These are phyloP conservation scores for Iris macrosiphon DNA, from an alignment of 106 monocot genomes.

Conservation along the genomic window DNA sequence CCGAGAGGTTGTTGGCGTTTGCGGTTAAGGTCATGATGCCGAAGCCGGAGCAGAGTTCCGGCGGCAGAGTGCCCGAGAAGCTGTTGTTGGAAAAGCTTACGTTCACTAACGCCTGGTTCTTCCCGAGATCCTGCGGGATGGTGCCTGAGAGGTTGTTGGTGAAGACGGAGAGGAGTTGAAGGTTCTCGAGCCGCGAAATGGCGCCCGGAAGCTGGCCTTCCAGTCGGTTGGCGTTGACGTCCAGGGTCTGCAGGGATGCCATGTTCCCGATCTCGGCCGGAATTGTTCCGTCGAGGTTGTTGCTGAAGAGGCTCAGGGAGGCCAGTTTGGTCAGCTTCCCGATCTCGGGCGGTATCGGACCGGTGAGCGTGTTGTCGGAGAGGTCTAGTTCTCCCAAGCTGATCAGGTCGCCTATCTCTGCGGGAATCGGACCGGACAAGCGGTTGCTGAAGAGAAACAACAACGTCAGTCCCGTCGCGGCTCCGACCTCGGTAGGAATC, in stretches of 20 bases:
- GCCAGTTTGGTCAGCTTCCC: slow-evolving; percentile 34
- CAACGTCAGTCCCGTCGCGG: not conserved
- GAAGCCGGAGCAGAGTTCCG: slow-evolving; percentile 38
- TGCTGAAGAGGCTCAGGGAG: slow-evolving; percentile 20
- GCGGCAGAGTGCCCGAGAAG: slow-evolving; percentile 50
- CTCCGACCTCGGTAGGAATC: slow-evolving; percentile 45
- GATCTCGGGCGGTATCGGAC: slow-evolving; percentile 37
- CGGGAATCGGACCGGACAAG: slow-evolving; percentile 34
- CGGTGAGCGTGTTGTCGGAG: slow-evolving; percentile 33
- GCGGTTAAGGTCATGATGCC: slow-evolving; percentile 28
- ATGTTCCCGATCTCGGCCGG: slow-evolving; percentile 63
- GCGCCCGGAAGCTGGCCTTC: slow-evolving; percentile 40
- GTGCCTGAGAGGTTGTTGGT: slow-evolving; percentile 38
- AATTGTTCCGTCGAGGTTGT: slow-evolving; percentile 45
- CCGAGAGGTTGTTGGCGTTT: slow-evolving; percentile 50
- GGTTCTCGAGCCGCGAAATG: slow-evolving; percentile 29
- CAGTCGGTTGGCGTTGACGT: slow-evolving; percentile 46
- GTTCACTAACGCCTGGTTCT: slow-evolving; percentile 5
- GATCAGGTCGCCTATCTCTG: slow-evolving; percentile 34
- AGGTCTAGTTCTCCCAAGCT: slow-evolving; percentile 24
- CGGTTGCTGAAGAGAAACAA: slow-evolving; percentile 37
- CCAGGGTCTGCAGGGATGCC: slow-evolving; percentile 14
- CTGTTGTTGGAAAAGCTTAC: slow-evolving; percentile 51
- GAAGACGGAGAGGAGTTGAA: slow-evolving; percentile 17
- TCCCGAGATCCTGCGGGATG: slow-evolving; percentile 43